phyloP scores from a whole-genome alignment of 2,329 filamentous ascomycete species.

The Aureobasidium sp. region DNA sequence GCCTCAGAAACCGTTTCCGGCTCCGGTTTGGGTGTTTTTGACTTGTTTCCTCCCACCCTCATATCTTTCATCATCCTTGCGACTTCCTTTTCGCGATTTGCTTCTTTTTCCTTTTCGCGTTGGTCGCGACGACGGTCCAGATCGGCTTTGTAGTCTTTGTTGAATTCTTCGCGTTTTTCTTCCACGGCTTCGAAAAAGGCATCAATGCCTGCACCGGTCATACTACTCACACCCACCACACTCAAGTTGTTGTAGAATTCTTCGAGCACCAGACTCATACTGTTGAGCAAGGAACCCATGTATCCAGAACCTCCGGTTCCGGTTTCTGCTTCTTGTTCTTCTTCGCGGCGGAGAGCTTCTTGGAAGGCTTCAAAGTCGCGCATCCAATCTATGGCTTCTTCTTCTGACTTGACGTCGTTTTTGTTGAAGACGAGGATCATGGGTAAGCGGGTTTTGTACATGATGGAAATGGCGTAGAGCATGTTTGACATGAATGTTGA shows the following conservation, averaged over 20 bases:
- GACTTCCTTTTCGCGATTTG: constrained; percentile 69
- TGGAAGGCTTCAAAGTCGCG: constrained; percentile 97
- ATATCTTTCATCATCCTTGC: constrained; percentile 95
- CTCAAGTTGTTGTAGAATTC: constrained; percentile 94
- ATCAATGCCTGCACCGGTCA: constrained; percentile 84
- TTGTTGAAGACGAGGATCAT: constrained; percentile 99
- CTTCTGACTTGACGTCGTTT: constrained; percentile 90
- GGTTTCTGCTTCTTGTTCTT: constrained; percentile 63
- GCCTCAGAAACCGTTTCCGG: constrained; percentile 46
- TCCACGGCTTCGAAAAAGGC: constrained; percentile 89
- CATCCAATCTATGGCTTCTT: constrained; percentile 95
- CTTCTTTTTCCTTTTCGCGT: constrained; percentile 67
- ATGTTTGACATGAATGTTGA: constrained; percentile 99
- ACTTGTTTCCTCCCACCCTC: constrained; percentile 47
- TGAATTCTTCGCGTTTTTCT: constrained; percentile 81
- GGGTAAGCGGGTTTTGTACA: constrained; percentile 96
- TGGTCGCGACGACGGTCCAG: constrained; percentile 70
- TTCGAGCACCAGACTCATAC: constrained; percentile 94
- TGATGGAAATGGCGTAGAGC: constrained; percentile 96
- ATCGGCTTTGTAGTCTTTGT: constrained; percentile 85
- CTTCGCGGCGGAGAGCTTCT: constrained; percentile 69
- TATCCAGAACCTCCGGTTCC: constrained; percentile 75
- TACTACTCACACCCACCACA: constrained; percentile 87
- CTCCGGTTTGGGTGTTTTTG: constrained; percentile 34
- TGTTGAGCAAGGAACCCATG: constrained; percentile 92